Evolutionary conservation across 305 asterid species (phyloP), one percentile per base, ranked within the genome.

Genomic region (Rubia tinctorum): DNA sequence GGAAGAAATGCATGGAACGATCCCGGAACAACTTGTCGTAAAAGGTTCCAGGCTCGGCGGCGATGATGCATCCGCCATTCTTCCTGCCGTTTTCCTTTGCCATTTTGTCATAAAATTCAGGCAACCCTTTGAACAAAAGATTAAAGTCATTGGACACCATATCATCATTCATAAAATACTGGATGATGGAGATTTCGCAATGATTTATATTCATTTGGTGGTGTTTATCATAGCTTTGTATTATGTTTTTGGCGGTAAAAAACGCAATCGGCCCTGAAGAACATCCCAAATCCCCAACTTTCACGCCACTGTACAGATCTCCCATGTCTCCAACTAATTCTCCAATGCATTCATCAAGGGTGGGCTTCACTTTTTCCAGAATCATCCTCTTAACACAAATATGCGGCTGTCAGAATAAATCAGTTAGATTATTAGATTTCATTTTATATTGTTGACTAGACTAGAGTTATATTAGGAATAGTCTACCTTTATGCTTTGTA

Each of bases 71-170:
- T 8, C 45, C 15, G 6, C 49, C 25, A 18, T 6, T 22, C 14
- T 22, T 20, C 12, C 25, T n/a, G 13, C 70, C 76, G 4, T 10
- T 74, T 37, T 60, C 56, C 27, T 47, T 73, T 34, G 68, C 63
- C 6, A 73, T 20, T 49, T 77, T 47, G 7, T 73, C 58, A 7
- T 71, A 37, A 39, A 74, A 69, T 10, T 30, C 18, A 1, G 75
- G 78, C 20, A 77, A 34, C 27, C 68, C 59, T n/a, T 80, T 79
- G 73, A 85, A 90, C 15, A 86, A 68, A 8, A 79, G 47, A 72
- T 90, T 88, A 75, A 86, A 90, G 72, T 88, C 96, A 58, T 83
- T 90, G 40, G 89, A 80, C 0, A 88, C 88, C 37, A 89, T n/a
- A n/a, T n/a, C 88, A 47, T 88, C 96, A 71, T 86, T 89, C 62